Base-by-base conservation (phyloP, 768 basidiomycete genomes). In the Chalciporus pseudorubinellus region DNA sequence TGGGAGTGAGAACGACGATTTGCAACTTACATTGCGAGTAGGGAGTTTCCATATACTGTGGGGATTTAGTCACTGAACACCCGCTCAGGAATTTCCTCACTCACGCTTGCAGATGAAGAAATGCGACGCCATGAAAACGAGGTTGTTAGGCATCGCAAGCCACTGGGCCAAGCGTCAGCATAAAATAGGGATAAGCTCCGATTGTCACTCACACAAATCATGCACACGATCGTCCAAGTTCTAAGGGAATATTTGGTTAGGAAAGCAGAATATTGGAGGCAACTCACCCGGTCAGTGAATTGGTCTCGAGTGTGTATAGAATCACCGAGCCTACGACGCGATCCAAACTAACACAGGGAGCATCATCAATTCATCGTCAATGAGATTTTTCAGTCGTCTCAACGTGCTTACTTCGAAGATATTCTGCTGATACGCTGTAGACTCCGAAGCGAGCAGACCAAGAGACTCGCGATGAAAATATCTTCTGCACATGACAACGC, bases 261-360 rank as follows among this genome's bases (percentile, higher is more conserved):
- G 44, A 18, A 47, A 40, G 20, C 22, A n/a, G 21, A 26, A 22
- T 16, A 22, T 6, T 21, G 34, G 22, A 22, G 2, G 43, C 14
- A n/a, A 57, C 52, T 21, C 42, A 77, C 75, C 74, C 74, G 22
- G 81, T 81, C 28, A 81, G 51, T 7, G 75, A 63, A 50, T 80
- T 80, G 31, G 74, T 80, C 58, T 82, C 81, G 36, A 82, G 74
- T 0, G 79, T 75, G 52, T 82, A 81, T 1, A 78, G 55, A 36
- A 81, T 76, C 40, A 81, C 66, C 0, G 66, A 59, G 50, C 79
- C 73, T n/a, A 82, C 68, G 21, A 81, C 55, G 6, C 72, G 72
- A 51, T 80, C 76, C 58, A 82, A 56, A 46, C 78, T 80, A 50
- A 22, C 18, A 7, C 1, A 5, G 29, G 14, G 21, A 34, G 26